phyloP scores from a whole-genome alignment of 1,284 basidiomycete genomes.

The Apiotrichum gracile region DNA sequence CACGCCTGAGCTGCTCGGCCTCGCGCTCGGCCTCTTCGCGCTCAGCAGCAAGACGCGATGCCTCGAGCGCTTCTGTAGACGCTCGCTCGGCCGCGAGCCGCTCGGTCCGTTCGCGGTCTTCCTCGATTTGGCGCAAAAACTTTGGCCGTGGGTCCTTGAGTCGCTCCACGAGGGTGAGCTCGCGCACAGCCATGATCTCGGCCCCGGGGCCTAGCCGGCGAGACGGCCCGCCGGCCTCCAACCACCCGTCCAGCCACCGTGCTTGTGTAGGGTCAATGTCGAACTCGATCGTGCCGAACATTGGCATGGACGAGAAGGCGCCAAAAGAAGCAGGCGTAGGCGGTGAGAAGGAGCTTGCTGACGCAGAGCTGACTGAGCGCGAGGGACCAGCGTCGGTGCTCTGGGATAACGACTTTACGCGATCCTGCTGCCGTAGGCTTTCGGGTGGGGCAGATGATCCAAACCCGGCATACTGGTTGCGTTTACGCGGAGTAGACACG shows the following conservation, averaged over 20 bases:
- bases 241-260: slow-evolving; percentile 37
- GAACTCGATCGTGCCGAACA: slow-evolving; percentile 45
- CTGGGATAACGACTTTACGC: neutral
- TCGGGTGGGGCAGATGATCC: neutral
- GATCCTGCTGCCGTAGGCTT: neutral
- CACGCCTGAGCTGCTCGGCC: neutral
- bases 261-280: slow-evolving; percentile 40
- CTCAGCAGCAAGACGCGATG: neutral
- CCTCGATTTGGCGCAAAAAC: slow-evolving; percentile 28
- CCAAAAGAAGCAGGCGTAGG: slow-evolving; percentile 20
- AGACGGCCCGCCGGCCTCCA: slow-evolving; percentile 11
- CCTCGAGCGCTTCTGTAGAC: neutral
- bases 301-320: slow-evolving; percentile 9
- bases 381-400: neutral
- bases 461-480: neutral
- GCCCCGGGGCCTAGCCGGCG: slow-evolving; percentile 11
- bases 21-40: neutral
- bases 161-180: slow-evolving; percentile 30
- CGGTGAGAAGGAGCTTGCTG: slow-evolving; percentile 16
- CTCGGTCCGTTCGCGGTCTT: slow-evolving; percentile 4
- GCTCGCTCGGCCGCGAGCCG: neutral
- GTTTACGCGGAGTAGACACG: slow-evolving; percentile 4
- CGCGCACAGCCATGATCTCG: slow-evolving; percentile 17
- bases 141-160: slow-evolving; percentile 24
- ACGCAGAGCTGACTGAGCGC: slow-evolving; percentile 10